Evolutionary conservation across 2,329 filamentous ascomycete genomes (phyloP).

Genomic region (Thielaviopsis populi): DNA sequence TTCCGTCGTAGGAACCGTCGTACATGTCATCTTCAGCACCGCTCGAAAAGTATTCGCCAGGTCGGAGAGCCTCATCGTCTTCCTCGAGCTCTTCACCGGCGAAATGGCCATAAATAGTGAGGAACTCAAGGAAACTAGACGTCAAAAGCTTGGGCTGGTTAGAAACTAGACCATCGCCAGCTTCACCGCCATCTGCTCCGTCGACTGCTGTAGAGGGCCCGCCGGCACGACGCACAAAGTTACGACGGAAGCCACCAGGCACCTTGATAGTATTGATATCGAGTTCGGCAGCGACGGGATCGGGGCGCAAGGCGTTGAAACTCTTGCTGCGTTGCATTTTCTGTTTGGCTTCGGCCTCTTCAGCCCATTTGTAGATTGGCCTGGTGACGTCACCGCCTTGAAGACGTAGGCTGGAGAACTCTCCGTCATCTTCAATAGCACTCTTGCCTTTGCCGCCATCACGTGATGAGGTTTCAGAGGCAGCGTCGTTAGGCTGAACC

Average conservation of each 20-base stretch:
- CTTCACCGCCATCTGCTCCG: slow-evolving; percentile 21
- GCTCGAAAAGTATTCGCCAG: slow-evolving; percentile 84
- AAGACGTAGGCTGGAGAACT: slow-evolving; percentile 83
- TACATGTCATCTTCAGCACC: slow-evolving; percentile 52
- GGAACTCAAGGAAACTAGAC: slow-evolving; percentile 86
- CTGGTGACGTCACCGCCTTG: slow-evolving; percentile 92
- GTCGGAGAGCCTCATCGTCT: slow-evolving; percentile 75
- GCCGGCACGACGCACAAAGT: slow-evolving; percentile 60
- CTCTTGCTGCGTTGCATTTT: slow-evolving; percentile 70
- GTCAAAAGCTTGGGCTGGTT: slow-evolving; percentile 57
- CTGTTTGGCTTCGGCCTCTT: slow-evolving; percentile 61
- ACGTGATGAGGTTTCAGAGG: slow-evolving; percentile 33
- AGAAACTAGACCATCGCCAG: slow-evolving; percentile 1
- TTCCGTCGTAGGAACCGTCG: slow-evolving; percentile 29
- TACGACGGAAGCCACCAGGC: slow-evolving; percentile 82
- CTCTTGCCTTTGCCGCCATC: slow-evolving; percentile 41
- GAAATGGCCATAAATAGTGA: slow-evolving; percentile 92
- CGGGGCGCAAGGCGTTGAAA: slow-evolving; percentile 62
- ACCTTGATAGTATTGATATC: slow-evolving; percentile 86
- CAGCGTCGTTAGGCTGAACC: slow-evolving; percentile 48
- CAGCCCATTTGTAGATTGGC: slow-evolving; percentile 92
- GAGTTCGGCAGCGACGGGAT: slow-evolving; percentile 63
- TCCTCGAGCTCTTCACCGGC: slow-evolving; percentile 94
- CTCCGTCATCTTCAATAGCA: slow-evolving; percentile 46
- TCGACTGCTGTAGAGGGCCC: slow-evolving; percentile 20